Evolutionary conservation across 257 asterid genomes (phyloP).

Genomic region (Nicotiana obtusifolia): DNA sequence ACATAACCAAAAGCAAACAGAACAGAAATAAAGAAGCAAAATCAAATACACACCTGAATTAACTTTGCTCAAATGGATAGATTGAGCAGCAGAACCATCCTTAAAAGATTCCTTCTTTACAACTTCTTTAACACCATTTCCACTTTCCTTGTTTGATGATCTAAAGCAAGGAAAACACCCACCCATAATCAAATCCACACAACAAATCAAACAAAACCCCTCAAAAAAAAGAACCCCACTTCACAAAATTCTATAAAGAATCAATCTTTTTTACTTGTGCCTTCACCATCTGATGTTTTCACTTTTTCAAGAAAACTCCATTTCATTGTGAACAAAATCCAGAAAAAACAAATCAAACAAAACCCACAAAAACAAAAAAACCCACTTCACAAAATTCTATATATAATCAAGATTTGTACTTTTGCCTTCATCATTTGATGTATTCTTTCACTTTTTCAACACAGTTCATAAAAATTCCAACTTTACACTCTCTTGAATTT

Average conservation of each 20-base stretch:
- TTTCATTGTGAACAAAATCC: conserved; percentile 35
- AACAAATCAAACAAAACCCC: conserved; percentile 32
- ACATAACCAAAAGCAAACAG: conserved; percentile 13
- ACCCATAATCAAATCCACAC: conserved; percentile 54
- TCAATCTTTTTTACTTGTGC: conserved; percentile 2
- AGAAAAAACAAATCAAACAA: conserved; percentile 36
- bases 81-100: conserved; percentile 53
- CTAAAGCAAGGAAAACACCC: conserved; percentile 86
- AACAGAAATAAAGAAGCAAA: not conserved
- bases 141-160: conserved; percentile 59
- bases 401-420: conserved; percentile 13
- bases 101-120: conserved; percentile 60
- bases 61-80: conserved; percentile 50
- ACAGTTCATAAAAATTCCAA: conserved; percentile 53
- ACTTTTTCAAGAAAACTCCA: conserved; percentile 38
- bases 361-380: conserved; percentile 30
- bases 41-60: conserved; percentile 48
- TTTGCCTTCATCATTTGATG: conserved; percentile 22
- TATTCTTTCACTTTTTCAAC: conserved; percentile 25
- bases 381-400: conserved; percentile 28
- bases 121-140: conserved; percentile 50
- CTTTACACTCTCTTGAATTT: conserved; percentile 21
- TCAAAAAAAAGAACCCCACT: conserved; percentile 33
- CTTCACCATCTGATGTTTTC: conserved; percentile 20
- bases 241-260: conserved; percentile 22